A percentile compares a stretch with the other conserved stretches of the same genome.
Conservation (phyloP, 106 monocot species). For the Dendrobium catenatum region DNA sequence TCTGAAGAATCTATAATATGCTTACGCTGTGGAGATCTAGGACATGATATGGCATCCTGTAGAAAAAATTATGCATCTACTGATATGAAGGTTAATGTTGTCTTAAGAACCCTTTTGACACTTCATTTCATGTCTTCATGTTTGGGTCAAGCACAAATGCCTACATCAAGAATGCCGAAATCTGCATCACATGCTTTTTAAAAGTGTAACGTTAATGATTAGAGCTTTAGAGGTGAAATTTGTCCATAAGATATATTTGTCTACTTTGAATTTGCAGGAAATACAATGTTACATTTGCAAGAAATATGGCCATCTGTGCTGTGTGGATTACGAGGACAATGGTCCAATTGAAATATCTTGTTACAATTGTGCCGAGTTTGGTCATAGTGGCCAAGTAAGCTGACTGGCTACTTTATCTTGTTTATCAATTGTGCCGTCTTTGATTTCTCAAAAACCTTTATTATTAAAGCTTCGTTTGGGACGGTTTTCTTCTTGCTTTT, state of each 20-base stretch:
- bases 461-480: background rate
- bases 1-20: conserved; percentile 44
- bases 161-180: background rate
- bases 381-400: conserved; percentile 85
- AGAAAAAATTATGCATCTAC: conserved; percentile 40
- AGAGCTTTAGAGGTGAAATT: background rate
- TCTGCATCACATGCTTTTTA: background rate
- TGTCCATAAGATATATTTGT: background rate
- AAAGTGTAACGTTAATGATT: background rate
- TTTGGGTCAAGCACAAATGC: background rate
- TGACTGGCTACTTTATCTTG: background rate
- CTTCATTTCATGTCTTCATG: background rate
- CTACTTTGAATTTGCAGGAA: conserved; percentile 33
- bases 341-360: conserved; percentile 52
- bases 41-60: conserved; percentile 85
- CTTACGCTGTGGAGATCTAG: conserved; percentile 62
- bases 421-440: background rate
- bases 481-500: too few species aligned
- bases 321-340: conserved; percentile 38
- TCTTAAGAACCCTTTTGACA: conserved; percentile 1
- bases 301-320: conserved; percentile 81
- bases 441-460: conserved; percentile 7
- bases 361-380: conserved; percentile 78
- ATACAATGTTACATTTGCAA: conserved; percentile 91
- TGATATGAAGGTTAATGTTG: conserved; percentile 47